Conservation (phyloP, 129 eudicot species). For the Arctium minus region DNA sequence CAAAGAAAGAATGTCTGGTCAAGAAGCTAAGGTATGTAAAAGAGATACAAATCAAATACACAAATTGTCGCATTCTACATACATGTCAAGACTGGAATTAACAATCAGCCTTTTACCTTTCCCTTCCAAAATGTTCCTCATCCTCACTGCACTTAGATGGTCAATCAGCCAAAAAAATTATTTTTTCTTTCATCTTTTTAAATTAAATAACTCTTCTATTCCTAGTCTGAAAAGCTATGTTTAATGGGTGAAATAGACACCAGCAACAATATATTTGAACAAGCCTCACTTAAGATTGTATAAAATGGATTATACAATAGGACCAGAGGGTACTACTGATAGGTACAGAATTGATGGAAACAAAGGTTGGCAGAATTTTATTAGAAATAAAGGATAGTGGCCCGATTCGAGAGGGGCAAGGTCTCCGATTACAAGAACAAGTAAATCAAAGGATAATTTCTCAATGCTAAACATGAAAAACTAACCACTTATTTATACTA, state of each 20-base stretch:
- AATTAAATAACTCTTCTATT: not conserved
- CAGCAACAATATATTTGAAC: not conserved
- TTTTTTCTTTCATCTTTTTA: not conserved
- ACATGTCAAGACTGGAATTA: not conserved
- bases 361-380: too few relatives aligned
- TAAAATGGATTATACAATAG: not conserved
- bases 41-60: not conserved
- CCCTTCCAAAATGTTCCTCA: not conserved
- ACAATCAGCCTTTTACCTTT: not conserved
- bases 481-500: too few relatives aligned
- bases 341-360: too few relatives aligned
- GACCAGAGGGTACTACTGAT: not conserved
- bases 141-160: not conserved
- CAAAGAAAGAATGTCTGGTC: not conserved
- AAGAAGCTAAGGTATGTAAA: constrained; percentile 8
- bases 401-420: too few relatives aligned
- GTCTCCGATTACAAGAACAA: too few relatives aligned
- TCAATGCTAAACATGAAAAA: too few relatives aligned
- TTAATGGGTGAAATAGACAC: not conserved
- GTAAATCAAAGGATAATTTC: too few relatives aligned
- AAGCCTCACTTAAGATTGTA: not conserved
- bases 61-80: not conserved
- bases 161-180: not conserved
- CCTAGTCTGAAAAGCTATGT: not conserved
- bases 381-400: too few relatives aligned